These are phyloP conservation scores for Amauroascus verrucosus DNA, from an alignment of 2,329 filamentous ascomycete species.

Conservation along the genomic window DNA sequence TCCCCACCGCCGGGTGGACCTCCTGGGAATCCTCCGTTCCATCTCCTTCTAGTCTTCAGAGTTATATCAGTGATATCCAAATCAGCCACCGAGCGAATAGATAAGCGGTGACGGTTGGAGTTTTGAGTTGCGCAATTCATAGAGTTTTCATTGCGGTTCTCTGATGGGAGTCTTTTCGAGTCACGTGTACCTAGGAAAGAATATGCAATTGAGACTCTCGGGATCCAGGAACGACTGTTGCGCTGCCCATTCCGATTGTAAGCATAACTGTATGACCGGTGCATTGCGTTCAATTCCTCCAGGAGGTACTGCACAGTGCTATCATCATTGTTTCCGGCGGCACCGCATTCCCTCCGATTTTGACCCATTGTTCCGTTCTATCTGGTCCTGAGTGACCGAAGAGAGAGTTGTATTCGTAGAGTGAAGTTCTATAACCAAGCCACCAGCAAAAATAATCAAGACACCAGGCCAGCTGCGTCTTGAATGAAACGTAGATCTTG, in stretches of 20 bases:
- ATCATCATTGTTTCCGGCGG: background rate
- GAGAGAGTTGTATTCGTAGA: background rate
- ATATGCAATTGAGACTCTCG: background rate
- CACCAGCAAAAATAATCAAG: background rate
- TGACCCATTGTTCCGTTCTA: background rate
- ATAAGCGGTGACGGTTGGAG: too few species aligned
- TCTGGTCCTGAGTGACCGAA: background rate
- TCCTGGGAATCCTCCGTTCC: too few species aligned
- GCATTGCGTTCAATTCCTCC: background rate
- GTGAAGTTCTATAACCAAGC: background rate
- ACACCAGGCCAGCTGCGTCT: background rate
- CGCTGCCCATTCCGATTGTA: background rate
- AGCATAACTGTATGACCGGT: background rate
- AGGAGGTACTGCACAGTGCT: background rate
- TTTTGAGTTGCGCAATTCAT: background rate
- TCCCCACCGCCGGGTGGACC: too few species aligned
- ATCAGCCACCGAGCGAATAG: background rate
- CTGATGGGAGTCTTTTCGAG: background rate
- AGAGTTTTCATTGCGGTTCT: background rate
- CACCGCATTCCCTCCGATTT: too few species aligned
- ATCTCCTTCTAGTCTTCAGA: background rate
- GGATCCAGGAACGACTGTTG: background rate
- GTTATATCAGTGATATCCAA: background rate
- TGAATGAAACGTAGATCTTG: background rate
- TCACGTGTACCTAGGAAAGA: background rate